Percentiles rank a stretch among this genome's conserved stretches.
These are phyloP conservation scores for Colletotrichum plurivorum DNA, from an alignment of 2,329 filamentous ascomycete species.

Conservation along the genomic window DNA sequence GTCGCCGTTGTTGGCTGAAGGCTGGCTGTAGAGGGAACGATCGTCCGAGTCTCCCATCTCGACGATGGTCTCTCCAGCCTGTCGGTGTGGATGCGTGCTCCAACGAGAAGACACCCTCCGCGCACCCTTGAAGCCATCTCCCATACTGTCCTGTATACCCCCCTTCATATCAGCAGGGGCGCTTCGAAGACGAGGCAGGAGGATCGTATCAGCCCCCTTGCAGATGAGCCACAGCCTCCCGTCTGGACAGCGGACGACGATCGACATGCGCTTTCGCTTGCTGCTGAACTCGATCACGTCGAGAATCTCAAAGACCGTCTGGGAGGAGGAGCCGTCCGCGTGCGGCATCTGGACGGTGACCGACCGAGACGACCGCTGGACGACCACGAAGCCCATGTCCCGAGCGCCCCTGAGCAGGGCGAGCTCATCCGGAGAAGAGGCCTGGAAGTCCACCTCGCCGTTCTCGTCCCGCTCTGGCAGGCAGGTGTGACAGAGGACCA, in stretches of 20 bases:
- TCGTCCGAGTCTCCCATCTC: conserved; percentile 63
- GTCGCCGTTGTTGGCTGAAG: conserved; percentile 60
- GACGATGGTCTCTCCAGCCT: conserved; percentile 67
- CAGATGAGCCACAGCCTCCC: conserved; percentile 85
- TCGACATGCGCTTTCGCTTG: conserved; percentile 90
- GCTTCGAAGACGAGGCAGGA: conserved; percentile 82
- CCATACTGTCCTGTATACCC: conserved; percentile 76
- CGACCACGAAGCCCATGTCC: conserved; percentile 85
- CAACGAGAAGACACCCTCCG: conserved; percentile 67
- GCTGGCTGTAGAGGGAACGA: conserved; percentile 53
- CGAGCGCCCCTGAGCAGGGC: conserved; percentile 88
- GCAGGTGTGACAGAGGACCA: conserved; percentile 92
- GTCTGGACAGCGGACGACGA: conserved; percentile 88
- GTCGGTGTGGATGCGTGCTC: conserved; percentile 67
- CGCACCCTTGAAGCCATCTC: conserved; percentile 68
- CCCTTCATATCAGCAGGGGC: conserved; percentile 82
- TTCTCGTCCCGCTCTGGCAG: conserved; percentile 82
- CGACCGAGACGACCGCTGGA: conserved; percentile 79
- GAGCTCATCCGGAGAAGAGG: conserved; percentile 90
- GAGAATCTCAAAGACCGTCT: conserved; percentile 81
- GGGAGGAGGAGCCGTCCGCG: conserved; percentile 56
- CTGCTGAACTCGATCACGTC: conserved; percentile 94
- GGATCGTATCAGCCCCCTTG: conserved; percentile 89
- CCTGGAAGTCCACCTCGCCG: conserved; percentile 83
- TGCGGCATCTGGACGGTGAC: conserved; percentile 68